A percentile compares a stretch with the other conserved stretches of the same genome.
Evolutionary conservation across 2,329 filamentous ascomycete species (phyloP).

Genomic region (Xylariales sp.): DNA sequence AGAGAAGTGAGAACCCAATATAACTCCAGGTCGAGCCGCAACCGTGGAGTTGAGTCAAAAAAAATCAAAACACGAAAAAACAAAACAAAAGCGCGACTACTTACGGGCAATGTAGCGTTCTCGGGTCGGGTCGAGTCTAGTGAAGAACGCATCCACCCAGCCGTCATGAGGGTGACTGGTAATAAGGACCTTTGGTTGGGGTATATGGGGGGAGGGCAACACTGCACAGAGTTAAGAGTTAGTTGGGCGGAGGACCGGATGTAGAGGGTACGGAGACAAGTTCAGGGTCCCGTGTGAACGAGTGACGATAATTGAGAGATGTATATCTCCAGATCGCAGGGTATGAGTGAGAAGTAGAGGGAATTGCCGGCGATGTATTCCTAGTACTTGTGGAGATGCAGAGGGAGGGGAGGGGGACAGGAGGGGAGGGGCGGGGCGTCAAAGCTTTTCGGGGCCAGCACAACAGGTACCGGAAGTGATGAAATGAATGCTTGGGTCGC

Average conservation of each 20-base stretch:
- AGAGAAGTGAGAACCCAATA: constrained; percentile 11
- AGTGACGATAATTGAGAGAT: constrained; percentile 1
- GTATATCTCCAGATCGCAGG: constrained; percentile 7
- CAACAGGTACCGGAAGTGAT: no score
- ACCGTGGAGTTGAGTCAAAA: no score
- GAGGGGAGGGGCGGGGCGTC: not conserved
- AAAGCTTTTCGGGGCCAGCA: constrained; percentile 3
- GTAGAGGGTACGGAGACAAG: constrained; percentile 5
- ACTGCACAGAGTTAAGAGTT: no score
- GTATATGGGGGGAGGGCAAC: not conserved
- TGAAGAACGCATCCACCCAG: not conserved
- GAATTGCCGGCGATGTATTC: constrained; percentile 7
- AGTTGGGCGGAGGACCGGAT: not conserved
- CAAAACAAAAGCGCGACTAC: not conserved
- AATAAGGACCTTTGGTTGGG: not conserved
- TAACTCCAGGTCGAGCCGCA: constrained; percentile 9
- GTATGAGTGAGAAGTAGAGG: constrained; percentile 1
- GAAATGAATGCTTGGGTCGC: no score
- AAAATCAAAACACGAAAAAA: not conserved
- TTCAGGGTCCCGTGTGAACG: constrained; percentile 5
- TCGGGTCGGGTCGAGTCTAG: not conserved
- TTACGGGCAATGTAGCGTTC: constrained; percentile 3
- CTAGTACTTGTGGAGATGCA: not conserved
- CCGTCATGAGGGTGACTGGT: not conserved
- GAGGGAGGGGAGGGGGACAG: not conserved